Evolutionary conservation across 495 filamentous ascomycete species (phyloP).

Genomic region (Aeminium ludgeri): DNA sequence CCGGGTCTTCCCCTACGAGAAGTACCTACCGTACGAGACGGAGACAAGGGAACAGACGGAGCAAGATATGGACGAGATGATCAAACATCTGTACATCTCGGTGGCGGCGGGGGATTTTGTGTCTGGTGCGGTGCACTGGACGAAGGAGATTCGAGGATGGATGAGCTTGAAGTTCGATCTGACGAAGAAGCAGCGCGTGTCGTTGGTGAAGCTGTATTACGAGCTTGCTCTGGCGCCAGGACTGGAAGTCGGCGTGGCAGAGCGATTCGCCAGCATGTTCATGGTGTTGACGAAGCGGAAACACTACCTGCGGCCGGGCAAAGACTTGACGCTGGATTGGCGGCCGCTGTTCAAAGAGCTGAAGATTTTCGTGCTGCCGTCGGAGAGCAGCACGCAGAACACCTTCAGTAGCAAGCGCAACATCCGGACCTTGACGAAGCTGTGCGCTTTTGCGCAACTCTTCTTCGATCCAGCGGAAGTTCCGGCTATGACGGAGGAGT

Average conservation of each 20-base stretch:
- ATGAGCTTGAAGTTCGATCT: conserved; percentile 92
- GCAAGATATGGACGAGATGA: conserved; percentile 59
- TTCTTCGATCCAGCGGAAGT: conserved; percentile 85
- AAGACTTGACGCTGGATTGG: conserved; percentile 87
- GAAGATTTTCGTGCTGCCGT: conserved; percentile 72
- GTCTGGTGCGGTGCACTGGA: conserved; percentile 91
- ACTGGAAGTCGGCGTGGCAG: conserved; percentile 60
- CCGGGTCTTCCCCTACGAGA: conserved; percentile 81
- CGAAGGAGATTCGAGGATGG: conserved; percentile 88
- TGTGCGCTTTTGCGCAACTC: conserved; percentile 73
- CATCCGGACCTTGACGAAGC: conserved; percentile 60
- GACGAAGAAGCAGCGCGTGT: conserved; percentile 60
- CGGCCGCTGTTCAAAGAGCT: conserved; percentile 78
- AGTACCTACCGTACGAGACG: conserved; percentile 69
- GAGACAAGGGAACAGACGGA: conserved; percentile 62
- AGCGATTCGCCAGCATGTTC: conserved; percentile 93
- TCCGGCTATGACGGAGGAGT: conserved; percentile 76
- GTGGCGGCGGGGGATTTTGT: conserved; percentile 86
- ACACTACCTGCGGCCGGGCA: conserved; percentile 78
- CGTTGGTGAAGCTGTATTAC: conserved; percentile 81
- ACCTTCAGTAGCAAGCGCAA: conserved; percentile 49
- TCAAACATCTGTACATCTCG: conserved; percentile 81
- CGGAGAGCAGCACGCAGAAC: conserved; percentile 51
- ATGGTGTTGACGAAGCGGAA: conserved; percentile 89
- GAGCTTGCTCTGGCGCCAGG: conserved; percentile 84